phyloP scores from a whole-genome alignment of 768 basidiomycete species.

The Termitomyces sp. region DNA sequence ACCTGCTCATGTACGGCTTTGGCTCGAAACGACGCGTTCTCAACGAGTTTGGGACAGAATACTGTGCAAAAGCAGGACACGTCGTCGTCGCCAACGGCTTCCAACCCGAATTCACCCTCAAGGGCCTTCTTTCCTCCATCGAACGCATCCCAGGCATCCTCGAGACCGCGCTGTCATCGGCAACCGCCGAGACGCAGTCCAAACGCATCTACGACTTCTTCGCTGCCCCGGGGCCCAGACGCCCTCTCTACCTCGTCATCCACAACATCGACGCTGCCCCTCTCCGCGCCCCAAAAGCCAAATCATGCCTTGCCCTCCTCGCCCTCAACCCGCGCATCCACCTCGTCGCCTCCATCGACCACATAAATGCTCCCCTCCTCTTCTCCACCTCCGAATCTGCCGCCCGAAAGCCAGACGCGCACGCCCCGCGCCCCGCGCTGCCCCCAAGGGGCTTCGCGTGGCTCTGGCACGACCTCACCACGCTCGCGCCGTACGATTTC shows the following conservation, averaged over 20 bases:
- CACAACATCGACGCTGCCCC: constrained; percentile 85
- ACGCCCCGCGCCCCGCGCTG: constrained; percentile 8
- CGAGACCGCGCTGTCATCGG: constrained; percentile 26
- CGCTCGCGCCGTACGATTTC: constrained; percentile 73
- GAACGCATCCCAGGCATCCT: constrained; percentile 42
- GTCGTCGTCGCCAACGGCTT: constrained; percentile 78
- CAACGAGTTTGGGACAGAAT: constrained; percentile 63
- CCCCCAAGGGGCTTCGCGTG: constrained; percentile 56
- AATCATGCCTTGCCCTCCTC: constrained; percentile 64
- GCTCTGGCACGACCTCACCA: constrained; percentile 90
- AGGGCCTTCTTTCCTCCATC: constrained; percentile 61
- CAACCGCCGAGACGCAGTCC: constrained; percentile 54
- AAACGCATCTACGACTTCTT: constrained; percentile 65
- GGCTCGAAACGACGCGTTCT: constrained; percentile 81
- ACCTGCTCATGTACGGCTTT: constrained; percentile 81
- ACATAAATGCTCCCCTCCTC: constrained; percentile 77
- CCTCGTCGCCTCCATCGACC: constrained; percentile 81
- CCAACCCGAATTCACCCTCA: constrained; percentile 60
- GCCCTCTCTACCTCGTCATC: constrained; percentile 60
- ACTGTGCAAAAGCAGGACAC: constrained; percentile 55
- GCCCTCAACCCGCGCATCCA: constrained; percentile 74
- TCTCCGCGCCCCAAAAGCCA: constrained; percentile 58
- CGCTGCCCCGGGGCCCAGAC: constrained; percentile 23
- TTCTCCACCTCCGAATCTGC: constrained; percentile 69
- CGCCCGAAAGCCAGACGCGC: constrained; percentile 39